phyloP scores from a whole-genome alignment of 2,329 filamentous ascomycete species.

The Aspergillus sp. region DNA sequence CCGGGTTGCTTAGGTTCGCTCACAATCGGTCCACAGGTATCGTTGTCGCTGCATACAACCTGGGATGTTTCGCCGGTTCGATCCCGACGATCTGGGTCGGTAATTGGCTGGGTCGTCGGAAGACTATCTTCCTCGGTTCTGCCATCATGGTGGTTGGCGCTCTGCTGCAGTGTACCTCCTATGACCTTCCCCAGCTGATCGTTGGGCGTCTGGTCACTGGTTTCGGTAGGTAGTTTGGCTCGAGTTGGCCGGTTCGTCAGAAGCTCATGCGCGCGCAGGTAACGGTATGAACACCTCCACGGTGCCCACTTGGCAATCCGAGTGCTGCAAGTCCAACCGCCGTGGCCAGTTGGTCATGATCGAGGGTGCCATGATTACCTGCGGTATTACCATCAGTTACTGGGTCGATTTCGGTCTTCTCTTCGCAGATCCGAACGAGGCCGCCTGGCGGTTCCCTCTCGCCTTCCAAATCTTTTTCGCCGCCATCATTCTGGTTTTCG shows the following conservation, averaged over 20 bases:
- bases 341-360: slow-evolving; percentile 54
- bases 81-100: slow-evolving; percentile 51
- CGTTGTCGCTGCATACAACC: slow-evolving; percentile 43
- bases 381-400: slow-evolving; percentile 50
- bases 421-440: slow-evolving; percentile 47
- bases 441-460: slow-evolving; percentile 57
- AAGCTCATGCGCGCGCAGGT: slow-evolving; percentile 8
- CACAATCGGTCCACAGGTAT: slow-evolving; percentile 28
- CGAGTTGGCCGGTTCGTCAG: background rate
- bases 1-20: background rate
- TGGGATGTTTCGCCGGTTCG: slow-evolving; percentile 52
- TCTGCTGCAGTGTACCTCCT: slow-evolving; percentile 48
- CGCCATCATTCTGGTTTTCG: slow-evolving; percentile 47
- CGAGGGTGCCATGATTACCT: slow-evolving; percentile 52
- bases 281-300: slow-evolving; percentile 54
- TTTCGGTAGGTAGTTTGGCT: slow-evolving; percentile 35
- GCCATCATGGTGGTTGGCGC: slow-evolving; percentile 51
- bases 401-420: slow-evolving; percentile 54
- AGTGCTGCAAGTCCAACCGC: slow-evolving; percentile 51
- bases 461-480: slow-evolving; percentile 59
- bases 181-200: slow-evolving; percentile 49
- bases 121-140: slow-evolving; percentile 50
- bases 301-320: slow-evolving; percentile 52
- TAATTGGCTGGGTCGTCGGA: slow-evolving; percentile 50
- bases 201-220: slow-evolving; percentile 52